These are phyloP conservation scores for Entomortierella lignicola DNA, from an alignment of 192 early-diverging fungal genomes.

Conservation along the genomic window DNA sequence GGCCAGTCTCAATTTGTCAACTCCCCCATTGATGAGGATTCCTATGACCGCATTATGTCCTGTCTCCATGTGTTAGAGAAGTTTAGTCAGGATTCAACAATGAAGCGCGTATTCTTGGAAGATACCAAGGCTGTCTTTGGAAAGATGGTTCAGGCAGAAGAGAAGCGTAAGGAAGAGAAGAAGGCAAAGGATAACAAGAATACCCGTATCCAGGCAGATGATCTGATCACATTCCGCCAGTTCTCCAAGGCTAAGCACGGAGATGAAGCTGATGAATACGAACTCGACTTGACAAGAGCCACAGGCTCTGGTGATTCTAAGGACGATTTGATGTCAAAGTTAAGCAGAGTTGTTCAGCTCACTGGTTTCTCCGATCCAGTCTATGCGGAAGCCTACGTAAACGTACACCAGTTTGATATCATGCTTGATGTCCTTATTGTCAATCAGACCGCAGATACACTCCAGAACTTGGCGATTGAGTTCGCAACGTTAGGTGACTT, in stretches of 20 bases:
- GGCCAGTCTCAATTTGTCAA: conserved; percentile 89
- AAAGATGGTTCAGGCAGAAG: conserved; percentile 75
- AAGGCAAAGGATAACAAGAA: conserved; percentile 75
- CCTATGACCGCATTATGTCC: conserved; percentile 89
- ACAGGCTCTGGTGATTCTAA: conserved; percentile 77
- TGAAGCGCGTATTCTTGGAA: conserved; percentile 68
- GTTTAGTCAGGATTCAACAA: conserved; percentile 61
- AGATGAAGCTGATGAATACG: conserved; percentile 82
- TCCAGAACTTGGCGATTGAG: conserved; percentile 98
- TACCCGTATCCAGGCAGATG: conserved; percentile 84
- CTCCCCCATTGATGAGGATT: conserved; percentile 97
- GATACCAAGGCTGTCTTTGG: conserved; percentile 71
- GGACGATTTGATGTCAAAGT: conserved; percentile 89
- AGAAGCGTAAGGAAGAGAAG: conserved; percentile 70
- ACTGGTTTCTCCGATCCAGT: conserved; percentile 98
- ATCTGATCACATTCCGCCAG: conserved; percentile 88
- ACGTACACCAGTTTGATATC: conserved; percentile 98
- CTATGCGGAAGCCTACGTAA: conserved; percentile 99
- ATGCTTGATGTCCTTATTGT: conserved; percentile 95
- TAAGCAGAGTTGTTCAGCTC: conserved; percentile 94
- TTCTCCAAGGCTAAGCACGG: conserved; percentile 78
- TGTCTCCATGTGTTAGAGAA: conserved; percentile 84
- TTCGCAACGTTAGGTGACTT: conserved; percentile 98
- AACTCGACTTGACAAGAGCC: conserved; percentile 90
- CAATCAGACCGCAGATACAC: conserved; percentile 94